These are phyloP conservation scores for Cladobotryum protrusum DNA, from an alignment of 2,329 filamentous ascomycete genomes.

Conservation along the genomic window DNA sequence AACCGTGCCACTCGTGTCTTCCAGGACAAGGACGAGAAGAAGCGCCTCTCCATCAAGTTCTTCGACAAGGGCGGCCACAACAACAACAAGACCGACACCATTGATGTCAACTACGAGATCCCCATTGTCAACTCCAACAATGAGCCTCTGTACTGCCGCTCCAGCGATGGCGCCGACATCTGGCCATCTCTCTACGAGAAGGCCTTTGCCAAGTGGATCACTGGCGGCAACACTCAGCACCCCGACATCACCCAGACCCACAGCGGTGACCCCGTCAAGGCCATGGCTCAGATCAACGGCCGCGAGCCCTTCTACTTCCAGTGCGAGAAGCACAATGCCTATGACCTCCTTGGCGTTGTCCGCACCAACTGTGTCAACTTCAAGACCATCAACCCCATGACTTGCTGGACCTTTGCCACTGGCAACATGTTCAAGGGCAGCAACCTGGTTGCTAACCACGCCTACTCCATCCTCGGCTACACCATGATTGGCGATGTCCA, in stretches of 20 bases:
- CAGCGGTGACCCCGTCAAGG: constrained; percentile 38
- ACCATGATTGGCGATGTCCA: constrained; percentile 29
- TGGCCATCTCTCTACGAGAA: constrained; percentile 43
- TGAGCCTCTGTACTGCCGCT: constrained; percentile 36
- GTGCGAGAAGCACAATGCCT: constrained; percentile 25
- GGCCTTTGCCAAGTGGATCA: constrained; percentile 41
- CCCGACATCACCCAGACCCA: constrained; percentile 36
- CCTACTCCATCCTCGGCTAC: constrained; percentile 37
- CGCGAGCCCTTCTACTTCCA: constrained; percentile 31
- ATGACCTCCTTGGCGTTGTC: constrained; percentile 33
- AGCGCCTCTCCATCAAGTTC: constrained; percentile 30
- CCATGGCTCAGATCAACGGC: constrained; percentile 39
- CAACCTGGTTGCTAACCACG: constrained; percentile 40
- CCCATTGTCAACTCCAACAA: constrained; percentile 39
- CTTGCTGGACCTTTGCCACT: constrained; percentile 35
- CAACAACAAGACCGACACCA: constrained; percentile 30
- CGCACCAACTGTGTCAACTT: constrained; percentile 35
- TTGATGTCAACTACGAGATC: constrained; percentile 38
- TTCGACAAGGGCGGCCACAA: constrained; percentile 40
- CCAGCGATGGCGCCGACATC: constrained; percentile 34
- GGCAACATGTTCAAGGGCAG: constrained; percentile 31
- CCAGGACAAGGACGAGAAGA: constrained; percentile 21
- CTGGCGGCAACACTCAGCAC: constrained; percentile 23
- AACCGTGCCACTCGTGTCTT: constrained; percentile 29
- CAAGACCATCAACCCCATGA: constrained; percentile 38